A percentile compares a stretch with the other conserved stretches of the same genome.
These are phyloP conservation scores for Biancaea sappan DNA, from an alignment of 306 rosid genomes.

Conservation along the genomic window DNA sequence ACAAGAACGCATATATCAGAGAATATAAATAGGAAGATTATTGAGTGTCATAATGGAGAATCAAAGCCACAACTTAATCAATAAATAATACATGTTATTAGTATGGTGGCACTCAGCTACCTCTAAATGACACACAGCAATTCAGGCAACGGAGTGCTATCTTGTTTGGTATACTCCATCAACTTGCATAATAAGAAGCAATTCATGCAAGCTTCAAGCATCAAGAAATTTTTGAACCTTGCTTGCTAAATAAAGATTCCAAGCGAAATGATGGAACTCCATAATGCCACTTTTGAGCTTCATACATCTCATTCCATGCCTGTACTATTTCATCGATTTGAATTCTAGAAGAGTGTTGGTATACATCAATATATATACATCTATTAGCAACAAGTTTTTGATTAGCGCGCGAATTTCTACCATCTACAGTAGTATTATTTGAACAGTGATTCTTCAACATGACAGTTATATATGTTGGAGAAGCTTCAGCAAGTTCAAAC, in stretches of 20 bases:
- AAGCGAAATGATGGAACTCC: constrained; percentile 62
- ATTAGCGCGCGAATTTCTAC: constrained; percentile 29
- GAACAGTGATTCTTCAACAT: constrained; percentile 65
- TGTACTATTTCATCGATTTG: constrained; percentile 62
- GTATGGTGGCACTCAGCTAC: constrained; percentile 11
- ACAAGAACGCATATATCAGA: neutral
- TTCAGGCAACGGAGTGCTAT: constrained; percentile 14
- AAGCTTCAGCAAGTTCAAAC: constrained; percentile 63
- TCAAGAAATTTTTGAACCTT: constrained; percentile 52
- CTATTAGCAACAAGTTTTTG: neutral
- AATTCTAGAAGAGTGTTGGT: constrained; percentile 34
- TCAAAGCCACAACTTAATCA: neutral
- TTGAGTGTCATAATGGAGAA: neutral
- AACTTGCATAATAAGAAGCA: neutral
- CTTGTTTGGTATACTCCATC: neutral
- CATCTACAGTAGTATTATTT: constrained; percentile 45
- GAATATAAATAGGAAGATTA: neutral
- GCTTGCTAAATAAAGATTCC: constrained; percentile 55
- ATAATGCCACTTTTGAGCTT: constrained; percentile 50
- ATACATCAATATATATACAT: neutral
- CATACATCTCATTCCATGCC: constrained; percentile 67
- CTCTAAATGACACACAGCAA: constrained; percentile 17
- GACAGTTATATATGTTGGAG: constrained; percentile 56
- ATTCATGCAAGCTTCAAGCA: constrained; percentile 46
- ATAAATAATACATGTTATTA: neutral